phyloP scores from a whole-genome alignment of 768 basidiomycete species.

The Russula olivacea region DNA sequence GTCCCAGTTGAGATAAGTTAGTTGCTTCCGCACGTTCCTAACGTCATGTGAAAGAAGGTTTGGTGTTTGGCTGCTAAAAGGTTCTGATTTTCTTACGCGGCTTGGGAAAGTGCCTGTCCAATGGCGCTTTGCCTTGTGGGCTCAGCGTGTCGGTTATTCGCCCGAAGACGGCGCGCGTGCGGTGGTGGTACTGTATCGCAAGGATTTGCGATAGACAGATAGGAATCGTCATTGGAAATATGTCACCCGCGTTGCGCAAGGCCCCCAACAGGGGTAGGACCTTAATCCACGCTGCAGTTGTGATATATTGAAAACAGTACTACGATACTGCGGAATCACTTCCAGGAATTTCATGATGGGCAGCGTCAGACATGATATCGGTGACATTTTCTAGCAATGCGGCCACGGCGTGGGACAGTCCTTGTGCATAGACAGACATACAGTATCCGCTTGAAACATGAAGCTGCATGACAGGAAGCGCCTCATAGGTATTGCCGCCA shows the following conservation, averaged over 20 bases:
- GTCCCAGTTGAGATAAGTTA: slow-evolving; percentile 4
- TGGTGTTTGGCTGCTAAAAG: background rate
- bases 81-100: background rate
- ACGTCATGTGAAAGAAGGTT: slow-evolving; percentile 11
- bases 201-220: background rate
- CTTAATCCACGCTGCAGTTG: background rate
- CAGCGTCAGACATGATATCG: background rate
- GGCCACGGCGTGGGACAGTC: background rate
- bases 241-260: background rate
- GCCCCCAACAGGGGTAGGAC: background rate
- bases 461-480: too few species aligned
- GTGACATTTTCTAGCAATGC: background rate
- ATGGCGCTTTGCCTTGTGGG: slow-evolving; percentile 2
- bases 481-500: background rate
- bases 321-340: too few species aligned
- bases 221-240: background rate
- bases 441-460: background rate
- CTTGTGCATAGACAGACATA: background rate
- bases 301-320: background rate
- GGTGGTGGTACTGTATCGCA: too few species aligned
- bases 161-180: background rate
- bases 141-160: background rate
- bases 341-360: background rate
- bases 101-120: background rate
- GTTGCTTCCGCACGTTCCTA: slow-evolving; percentile 2